Percentiles rank a stretch among this genome's conserved stretches.
phyloP scores from a whole-genome alignment of 208 protist species.

The Lotmaria passim region DNA sequence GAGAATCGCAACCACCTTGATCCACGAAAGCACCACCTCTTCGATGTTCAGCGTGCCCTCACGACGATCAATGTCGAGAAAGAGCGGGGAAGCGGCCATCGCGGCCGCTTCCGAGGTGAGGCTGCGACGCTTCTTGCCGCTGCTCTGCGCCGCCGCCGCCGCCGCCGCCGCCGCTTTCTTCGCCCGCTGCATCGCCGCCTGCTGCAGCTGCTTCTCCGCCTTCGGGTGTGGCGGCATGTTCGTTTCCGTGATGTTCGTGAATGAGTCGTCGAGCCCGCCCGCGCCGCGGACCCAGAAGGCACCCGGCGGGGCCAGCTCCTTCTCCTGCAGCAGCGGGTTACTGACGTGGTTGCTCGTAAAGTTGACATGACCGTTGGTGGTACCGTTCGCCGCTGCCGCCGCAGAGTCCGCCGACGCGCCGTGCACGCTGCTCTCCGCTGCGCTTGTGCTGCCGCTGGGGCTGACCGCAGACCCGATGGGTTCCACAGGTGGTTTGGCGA shows the following conservation, averaged over 20 bases:
- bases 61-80: constrained; percentile 40
- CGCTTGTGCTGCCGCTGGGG: constrained; percentile 3
- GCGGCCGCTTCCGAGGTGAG: constrained; percentile 6
- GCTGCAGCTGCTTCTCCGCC: constrained; percentile 52
- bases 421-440: neutral
- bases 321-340: constrained; percentile 42
- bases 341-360: constrained; percentile 49
- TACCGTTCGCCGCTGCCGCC: constrained; percentile 6
- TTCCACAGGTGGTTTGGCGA: neutral
- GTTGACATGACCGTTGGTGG: constrained; percentile 16
- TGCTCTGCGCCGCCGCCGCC: constrained; percentile 19
- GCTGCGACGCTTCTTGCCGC: constrained; percentile 16
- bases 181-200: constrained; percentile 40
- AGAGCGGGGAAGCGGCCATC: constrained; percentile 21
- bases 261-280: constrained; percentile 50
- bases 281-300: constrained; percentile 71
- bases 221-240: constrained; percentile 40
- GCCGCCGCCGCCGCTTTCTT: constrained; percentile 35
- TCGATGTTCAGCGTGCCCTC: constrained; percentile 72
- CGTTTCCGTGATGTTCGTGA: constrained; percentile 38
- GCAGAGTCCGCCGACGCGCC: neutral
- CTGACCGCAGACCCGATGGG: neutral
- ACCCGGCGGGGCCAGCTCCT: constrained; percentile 33
- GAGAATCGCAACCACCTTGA: constrained; percentile 53
- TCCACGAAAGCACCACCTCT: constrained; percentile 79